Evolutionary conservation across 2,329 filamentous ascomycete species (phyloP).

Genomic region (Colletotrichum tabaci): DNA sequence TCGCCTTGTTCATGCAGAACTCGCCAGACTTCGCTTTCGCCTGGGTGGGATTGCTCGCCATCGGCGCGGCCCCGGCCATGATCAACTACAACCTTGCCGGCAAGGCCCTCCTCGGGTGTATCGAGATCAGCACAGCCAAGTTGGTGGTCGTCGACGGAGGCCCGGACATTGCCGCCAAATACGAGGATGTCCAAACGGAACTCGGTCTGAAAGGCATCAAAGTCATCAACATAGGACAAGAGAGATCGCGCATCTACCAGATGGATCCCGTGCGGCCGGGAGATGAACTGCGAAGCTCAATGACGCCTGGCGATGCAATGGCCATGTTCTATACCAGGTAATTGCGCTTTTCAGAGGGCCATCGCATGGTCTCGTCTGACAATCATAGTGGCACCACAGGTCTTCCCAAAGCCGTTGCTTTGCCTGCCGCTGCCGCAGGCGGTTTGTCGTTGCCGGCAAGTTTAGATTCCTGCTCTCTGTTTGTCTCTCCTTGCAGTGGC

Average conservation of each 20-base stretch:
- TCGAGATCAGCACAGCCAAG: slow-evolving; percentile 70
- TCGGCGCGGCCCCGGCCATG: slow-evolving; percentile 78
- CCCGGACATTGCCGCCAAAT: slow-evolving; percentile 65
- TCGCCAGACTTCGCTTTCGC: slow-evolving; percentile 77
- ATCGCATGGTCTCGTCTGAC: neutral
- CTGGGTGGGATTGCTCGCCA: slow-evolving; percentile 75
- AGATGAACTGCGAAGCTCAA: slow-evolving; percentile 67
- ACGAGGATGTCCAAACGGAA: slow-evolving; percentile 70
- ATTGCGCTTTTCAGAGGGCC: accelerated
- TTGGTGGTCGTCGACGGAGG: slow-evolving; percentile 73
- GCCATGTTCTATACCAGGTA: slow-evolving; percentile 77
- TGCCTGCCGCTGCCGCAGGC: slow-evolving; percentile 65
- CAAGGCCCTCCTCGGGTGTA: slow-evolving; percentile 75
- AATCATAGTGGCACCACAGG: slow-evolving; percentile 77
- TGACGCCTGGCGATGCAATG: slow-evolving; percentile 69
- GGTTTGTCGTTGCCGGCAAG: slow-evolving; percentile 28
- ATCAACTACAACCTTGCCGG: slow-evolving; percentile 80
- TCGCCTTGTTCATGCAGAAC: slow-evolving; percentile 78
- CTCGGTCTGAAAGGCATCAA: slow-evolving; percentile 67
- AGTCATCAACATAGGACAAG: slow-evolving; percentile 63
- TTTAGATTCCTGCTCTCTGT: accelerated
- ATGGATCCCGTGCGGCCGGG: slow-evolving; percentile 65
- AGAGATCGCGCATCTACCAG: slow-evolving; percentile 56
- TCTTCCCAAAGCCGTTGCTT: slow-evolving; percentile 78
- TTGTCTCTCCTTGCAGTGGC: neutral